Conservation (phyloP, 2,329 filamentous ascomycete genomes). For the Orbilia blumenaviensis region DNA sequence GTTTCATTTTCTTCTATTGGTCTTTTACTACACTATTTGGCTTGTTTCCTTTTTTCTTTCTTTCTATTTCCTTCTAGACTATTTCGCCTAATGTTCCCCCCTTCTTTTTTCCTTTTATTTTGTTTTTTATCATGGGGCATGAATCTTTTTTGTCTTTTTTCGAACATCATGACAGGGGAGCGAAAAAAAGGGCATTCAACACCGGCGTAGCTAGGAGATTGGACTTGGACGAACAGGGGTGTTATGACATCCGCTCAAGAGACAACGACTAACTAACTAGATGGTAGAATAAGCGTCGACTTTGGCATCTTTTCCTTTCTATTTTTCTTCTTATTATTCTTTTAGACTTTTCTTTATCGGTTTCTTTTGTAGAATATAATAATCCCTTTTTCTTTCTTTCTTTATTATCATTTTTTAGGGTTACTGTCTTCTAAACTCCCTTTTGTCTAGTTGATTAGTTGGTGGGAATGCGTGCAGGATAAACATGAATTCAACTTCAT, state of each 20-base stretch:
- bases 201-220: not conserved
- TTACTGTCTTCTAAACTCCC: not conserved
- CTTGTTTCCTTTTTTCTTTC: not conserved
- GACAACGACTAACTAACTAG: not conserved
- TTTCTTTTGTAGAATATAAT: no score
- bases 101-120: no score
- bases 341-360: not conserved
- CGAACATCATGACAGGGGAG: not conserved
- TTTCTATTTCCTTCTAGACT: not conserved
- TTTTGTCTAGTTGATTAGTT: not conserved
- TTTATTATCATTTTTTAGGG: not conserved
- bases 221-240: not conserved
- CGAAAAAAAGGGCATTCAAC: conserved; percentile 9
- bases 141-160: no score
- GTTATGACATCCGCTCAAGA: not conserved
- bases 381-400: no score
- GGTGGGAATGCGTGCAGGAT: no score
- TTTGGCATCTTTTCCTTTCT: not conserved
- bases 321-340: no score
- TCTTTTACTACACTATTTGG: not conserved
- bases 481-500: conserved; percentile 13
- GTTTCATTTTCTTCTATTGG: conserved; percentile 1
- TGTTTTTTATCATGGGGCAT: not conserved
- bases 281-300: conserved; percentile 5
- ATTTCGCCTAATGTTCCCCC: no score